Percentiles rank a stretch among this genome's conserved stretches.
phyloP scores from a whole-genome alignment of 2,329 filamentous ascomycete species.

The Epichloe gansuensis region DNA sequence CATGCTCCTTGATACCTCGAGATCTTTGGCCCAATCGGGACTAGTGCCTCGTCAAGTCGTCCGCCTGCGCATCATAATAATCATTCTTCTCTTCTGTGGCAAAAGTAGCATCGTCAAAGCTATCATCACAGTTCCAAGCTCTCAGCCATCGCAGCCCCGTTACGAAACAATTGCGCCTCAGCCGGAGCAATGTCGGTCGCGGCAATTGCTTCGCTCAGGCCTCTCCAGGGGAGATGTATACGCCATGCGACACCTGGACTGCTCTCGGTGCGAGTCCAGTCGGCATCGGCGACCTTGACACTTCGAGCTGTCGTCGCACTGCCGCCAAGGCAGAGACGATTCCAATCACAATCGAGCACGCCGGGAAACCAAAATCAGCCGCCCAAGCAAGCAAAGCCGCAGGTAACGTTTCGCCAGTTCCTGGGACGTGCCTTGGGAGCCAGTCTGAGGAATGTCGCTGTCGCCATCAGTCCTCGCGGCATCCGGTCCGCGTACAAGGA shows the following conservation, averaged over 20 bases:
- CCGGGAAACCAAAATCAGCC: conserved; percentile 6
- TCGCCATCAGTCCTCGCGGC: conserved; percentile 23
- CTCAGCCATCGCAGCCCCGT: background rate
- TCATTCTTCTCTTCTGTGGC: background rate
- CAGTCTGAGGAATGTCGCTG: conserved; percentile 22
- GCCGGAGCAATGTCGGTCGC: conserved; percentile 20
- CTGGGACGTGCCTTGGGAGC: conserved; percentile 18
- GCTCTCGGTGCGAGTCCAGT: conserved; percentile 21
- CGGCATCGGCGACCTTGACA: conserved; percentile 16
- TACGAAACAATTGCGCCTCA: background rate
- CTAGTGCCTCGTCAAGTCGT: conserved; percentile 1
- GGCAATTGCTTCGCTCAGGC: conserved; percentile 22
- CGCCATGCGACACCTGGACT: conserved; percentile 17
- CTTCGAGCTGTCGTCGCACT: conserved; percentile 20
- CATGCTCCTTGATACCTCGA: conserved; percentile 6
- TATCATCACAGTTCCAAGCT: background rate
- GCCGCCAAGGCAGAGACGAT: conserved; percentile 15
- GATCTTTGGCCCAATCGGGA: conserved; percentile 7
- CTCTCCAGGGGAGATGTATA: conserved; percentile 18
- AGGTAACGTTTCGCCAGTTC: conserved; percentile 21
- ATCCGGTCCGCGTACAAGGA: conserved; percentile 23
- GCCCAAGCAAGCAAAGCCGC: conserved; percentile 12
- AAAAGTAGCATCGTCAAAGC: background rate
- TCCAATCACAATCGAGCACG: conserved; percentile 18
- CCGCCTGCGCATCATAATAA: background rate